Conservation (phyloP, 2,329 filamentous ascomycete genomes). For the Sarocladium oryzae region DNA sequence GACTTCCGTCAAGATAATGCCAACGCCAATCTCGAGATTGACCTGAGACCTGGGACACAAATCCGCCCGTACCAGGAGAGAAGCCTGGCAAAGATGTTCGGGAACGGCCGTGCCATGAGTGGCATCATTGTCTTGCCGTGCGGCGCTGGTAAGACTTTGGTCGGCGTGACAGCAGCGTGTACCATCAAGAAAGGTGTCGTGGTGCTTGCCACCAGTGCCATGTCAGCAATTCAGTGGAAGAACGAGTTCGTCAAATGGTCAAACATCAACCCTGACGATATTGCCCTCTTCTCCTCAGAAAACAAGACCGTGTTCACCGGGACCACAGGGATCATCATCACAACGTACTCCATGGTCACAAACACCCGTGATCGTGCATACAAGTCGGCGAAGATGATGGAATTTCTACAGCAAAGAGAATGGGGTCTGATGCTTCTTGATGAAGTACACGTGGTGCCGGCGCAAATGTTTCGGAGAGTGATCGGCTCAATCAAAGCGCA, state of each 20-base stretch:
- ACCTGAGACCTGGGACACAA: slow-evolving; percentile 79
- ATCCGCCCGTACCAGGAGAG: slow-evolving; percentile 97
- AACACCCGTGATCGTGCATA: slow-evolving; percentile 81
- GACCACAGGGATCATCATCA: slow-evolving; percentile 92
- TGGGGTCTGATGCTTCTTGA: slow-evolving; percentile 98
- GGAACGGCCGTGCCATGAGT: slow-evolving; percentile 93
- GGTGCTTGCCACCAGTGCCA: slow-evolving; percentile 91
- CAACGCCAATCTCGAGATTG: slow-evolving; percentile 90
- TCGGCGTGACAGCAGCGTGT: slow-evolving; percentile 94
- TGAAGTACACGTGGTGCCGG: slow-evolving; percentile 96
- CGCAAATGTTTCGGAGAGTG: slow-evolving; percentile 91
- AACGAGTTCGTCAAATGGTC: slow-evolving; percentile 98
- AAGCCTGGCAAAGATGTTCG: slow-evolving; percentile 98
- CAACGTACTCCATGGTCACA: slow-evolving; percentile 98
- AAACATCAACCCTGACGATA: slow-evolving; percentile 85
- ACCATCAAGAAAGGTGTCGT: slow-evolving; percentile 97
- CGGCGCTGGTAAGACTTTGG: slow-evolving; percentile 92
- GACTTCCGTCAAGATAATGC: slow-evolving; percentile 88
- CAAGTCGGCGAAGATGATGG: slow-evolving; percentile 96
- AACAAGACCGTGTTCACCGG: slow-evolving; percentile 76
- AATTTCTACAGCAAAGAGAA: slow-evolving; percentile 80
- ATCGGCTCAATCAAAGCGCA: slow-evolving; percentile 91
- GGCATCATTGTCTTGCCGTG: slow-evolving; percentile 96
- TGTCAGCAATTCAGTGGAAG: slow-evolving; percentile 96
- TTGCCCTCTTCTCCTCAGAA: slow-evolving; percentile 90